Evolutionary conservation across 257 asterid species (phyloP).

Genomic region (Ilex asprella): DNA sequence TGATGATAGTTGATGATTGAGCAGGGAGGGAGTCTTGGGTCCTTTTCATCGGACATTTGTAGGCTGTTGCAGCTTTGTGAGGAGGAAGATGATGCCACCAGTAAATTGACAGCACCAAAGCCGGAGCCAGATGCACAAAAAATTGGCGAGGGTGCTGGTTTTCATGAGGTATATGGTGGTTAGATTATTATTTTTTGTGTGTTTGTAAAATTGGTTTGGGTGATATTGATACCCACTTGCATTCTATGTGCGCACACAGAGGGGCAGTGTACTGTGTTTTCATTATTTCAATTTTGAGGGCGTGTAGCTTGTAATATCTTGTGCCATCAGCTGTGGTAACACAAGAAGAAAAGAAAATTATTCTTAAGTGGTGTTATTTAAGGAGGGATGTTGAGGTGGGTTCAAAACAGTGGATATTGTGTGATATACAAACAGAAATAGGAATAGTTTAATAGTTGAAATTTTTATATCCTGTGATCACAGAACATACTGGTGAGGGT

Average conservation of each 20-base stretch:
- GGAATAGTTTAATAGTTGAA: too few species aligned
- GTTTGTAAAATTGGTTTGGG: not conserved
- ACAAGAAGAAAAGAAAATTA: too few species aligned
- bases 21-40: conserved; percentile 82
- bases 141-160: conserved; percentile 35
- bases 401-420: too few species aligned
- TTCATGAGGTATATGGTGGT: conserved; percentile 48
- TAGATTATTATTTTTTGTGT: not conserved
- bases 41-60: conserved; percentile 64
- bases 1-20: conserved; percentile 19
- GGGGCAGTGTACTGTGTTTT: not conserved
- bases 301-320: not conserved
- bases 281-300: not conserved
- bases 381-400: too few species aligned
- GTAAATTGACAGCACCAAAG: conserved; percentile 77
- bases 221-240: too few species aligned
- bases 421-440: too few species aligned
- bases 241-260: too few species aligned
- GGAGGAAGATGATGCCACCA: conserved; percentile 98
- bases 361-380: too few species aligned
- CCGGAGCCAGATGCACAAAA: conserved; percentile 68
- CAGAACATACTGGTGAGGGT: too few species aligned
- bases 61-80: conserved; percentile 81
- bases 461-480: too few species aligned
- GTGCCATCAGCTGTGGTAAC: not conserved